A percentile compares a stretch with the other conserved stretches of the same genome.
phyloP scores from a whole-genome alignment of 2,329 filamentous ascomycete species.

The Westerdykella ornata region DNA sequence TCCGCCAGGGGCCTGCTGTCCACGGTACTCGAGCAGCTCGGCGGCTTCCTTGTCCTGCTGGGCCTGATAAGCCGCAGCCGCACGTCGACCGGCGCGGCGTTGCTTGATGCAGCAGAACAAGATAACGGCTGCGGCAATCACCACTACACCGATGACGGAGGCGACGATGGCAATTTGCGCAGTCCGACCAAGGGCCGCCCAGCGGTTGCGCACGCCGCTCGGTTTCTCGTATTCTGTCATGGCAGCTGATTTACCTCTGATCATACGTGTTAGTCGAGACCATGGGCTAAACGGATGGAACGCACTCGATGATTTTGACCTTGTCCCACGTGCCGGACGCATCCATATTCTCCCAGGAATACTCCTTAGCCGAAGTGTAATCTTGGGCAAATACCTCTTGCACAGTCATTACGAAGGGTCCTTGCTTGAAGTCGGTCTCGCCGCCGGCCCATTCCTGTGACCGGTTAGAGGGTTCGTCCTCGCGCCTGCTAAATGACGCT shows the following conservation, averaged over 20 bases:
- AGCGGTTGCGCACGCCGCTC: slow-evolving; percentile 32
- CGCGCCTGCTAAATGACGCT: background rate
- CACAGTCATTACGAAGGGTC: slow-evolving; percentile 68
- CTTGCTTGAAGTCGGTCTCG: slow-evolving; percentile 57
- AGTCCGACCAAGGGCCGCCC: slow-evolving; percentile 26
- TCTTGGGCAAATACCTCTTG: slow-evolving; percentile 53
- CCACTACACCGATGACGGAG: slow-evolving; percentile 22
- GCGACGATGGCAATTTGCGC: slow-evolving; percentile 34
- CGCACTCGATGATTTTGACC: slow-evolving; percentile 44
- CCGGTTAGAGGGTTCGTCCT: slow-evolving; percentile 1
- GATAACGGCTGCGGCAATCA: slow-evolving; percentile 20
- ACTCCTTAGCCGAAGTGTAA: slow-evolving; percentile 56
- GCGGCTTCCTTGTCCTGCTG: slow-evolving; percentile 34
- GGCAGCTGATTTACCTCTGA: slow-evolving; percentile 33
- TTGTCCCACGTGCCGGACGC: slow-evolving; percentile 52
- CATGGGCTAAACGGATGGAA: slow-evolving; percentile 2
- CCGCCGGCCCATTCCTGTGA: slow-evolving; percentile 56
- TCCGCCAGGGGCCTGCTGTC: slow-evolving; percentile 13
- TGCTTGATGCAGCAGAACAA: slow-evolving; percentile 37
- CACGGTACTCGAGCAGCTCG: slow-evolving; percentile 28
- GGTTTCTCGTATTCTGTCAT: slow-evolving; percentile 32
- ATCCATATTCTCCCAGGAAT: slow-evolving; percentile 53
- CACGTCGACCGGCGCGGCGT: slow-evolving; percentile 31
- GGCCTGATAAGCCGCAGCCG: slow-evolving; percentile 29
- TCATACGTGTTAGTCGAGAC: slow-evolving; percentile 4